phyloP scores from a whole-genome alignment of 345 rosid species.

The Salix koriyanagi region DNA sequence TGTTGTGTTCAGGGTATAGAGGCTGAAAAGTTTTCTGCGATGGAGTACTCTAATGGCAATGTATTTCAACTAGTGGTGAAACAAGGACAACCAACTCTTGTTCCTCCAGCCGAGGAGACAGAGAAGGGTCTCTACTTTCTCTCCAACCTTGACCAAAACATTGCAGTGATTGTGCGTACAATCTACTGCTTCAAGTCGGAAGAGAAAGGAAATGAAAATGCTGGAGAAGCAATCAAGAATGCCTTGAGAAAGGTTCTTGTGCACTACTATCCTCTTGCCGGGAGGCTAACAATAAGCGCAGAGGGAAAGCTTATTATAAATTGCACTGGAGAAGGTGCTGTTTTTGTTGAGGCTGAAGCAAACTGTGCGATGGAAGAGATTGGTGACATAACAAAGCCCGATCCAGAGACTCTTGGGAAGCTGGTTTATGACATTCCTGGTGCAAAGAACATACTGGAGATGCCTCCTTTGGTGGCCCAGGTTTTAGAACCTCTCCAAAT shows the following conservation, averaged over 20 bases:
- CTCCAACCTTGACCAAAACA: conserved; percentile 89
- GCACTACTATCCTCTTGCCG: conserved; percentile 79
- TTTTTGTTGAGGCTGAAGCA: conserved; percentile 82
- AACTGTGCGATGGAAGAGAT: conserved; percentile 57
- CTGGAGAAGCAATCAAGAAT: conserved; percentile 55
- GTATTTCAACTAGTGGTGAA: conserved; percentile 44
- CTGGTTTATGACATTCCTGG: conserved; percentile 78
- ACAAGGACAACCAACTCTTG: conserved; percentile 52
- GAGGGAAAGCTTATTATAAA: conserved; percentile 70
- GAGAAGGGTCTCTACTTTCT: conserved; percentile 73
- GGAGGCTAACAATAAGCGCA: conserved; percentile 31
- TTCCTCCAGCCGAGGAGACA: conserved; percentile 65
- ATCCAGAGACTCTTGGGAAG: conserved; percentile 67
- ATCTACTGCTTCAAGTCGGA: conserved; percentile 76
- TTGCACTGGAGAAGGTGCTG: conserved; percentile 78
- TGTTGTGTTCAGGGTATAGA: conserved; percentile 41
- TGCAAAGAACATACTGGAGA: conserved; percentile 77
- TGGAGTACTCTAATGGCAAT: conserved; percentile 51
- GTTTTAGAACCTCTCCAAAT: conserved; percentile 23
- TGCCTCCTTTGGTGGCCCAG: conserved; percentile 93
- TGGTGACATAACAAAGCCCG: conserved; percentile 81
- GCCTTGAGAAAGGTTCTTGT: conserved; percentile 75
- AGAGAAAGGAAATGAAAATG: conserved; percentile 53
- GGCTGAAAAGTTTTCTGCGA: conserved; percentile 29
- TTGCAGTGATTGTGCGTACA: conserved; percentile 71